Conservation (phyloP, 1,284 basidiomycete species). For the Cryptococcus sp. region DNA sequence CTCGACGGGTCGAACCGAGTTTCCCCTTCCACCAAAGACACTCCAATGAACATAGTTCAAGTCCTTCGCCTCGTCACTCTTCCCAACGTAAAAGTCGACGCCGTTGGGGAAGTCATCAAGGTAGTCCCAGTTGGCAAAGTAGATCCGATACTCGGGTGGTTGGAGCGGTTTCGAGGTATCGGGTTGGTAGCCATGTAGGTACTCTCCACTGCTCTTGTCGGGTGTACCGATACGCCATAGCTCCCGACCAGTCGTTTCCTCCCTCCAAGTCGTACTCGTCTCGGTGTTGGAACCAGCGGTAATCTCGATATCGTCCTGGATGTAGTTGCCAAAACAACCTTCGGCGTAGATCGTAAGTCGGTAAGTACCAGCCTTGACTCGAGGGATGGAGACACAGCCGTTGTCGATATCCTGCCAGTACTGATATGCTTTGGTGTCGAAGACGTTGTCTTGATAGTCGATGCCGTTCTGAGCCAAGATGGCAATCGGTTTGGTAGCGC, state of each 20-base stretch:
- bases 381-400: constrained; percentile 21
- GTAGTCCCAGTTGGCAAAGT: constrained; percentile 32
- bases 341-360: constrained; percentile 36
- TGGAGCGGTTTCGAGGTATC: constrained; percentile 19
- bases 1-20: constrained; percentile 4
- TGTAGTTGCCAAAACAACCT: constrained; percentile 33
- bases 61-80: constrained; percentile 19
- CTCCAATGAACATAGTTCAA: constrained; percentile 31
- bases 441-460: constrained; percentile 32
- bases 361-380: constrained; percentile 34
- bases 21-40: constrained; percentile 15
- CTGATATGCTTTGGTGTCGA: constrained; percentile 20
- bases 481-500: constrained; percentile 20
- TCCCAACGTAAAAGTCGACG: constrained; percentile 26
- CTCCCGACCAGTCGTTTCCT: constrained; percentile 26
- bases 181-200: constrained; percentile 21
- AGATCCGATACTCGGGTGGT: constrained; percentile 24
- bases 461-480: constrained; percentile 25
- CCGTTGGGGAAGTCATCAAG: constrained; percentile 29
- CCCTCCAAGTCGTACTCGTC: constrained; percentile 16
- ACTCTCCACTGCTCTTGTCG: constrained; percentile 28
- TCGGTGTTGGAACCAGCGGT: constrained; percentile 13
- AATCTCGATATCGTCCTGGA: constrained; percentile 25
- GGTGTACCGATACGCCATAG: constrained; percentile 34
- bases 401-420: constrained; percentile 33